Percentiles rank a stretch among this genome's conserved stretches.
Conservation (phyloP, 371 early-diverging fungal genomes). For the Syncephalastrum contaminatum region DNA sequence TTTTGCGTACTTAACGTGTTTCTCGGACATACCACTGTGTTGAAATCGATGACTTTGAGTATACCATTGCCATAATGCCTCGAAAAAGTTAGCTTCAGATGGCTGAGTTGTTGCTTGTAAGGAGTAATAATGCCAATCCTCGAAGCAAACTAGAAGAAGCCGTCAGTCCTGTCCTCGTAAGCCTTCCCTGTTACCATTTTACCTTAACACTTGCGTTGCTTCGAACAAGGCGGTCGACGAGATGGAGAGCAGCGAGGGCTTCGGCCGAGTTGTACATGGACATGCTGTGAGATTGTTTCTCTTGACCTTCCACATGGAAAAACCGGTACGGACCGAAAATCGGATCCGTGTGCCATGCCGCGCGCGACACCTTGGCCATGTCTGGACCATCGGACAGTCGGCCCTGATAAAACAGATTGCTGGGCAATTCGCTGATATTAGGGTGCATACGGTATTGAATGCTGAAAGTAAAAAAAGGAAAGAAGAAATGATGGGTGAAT, state of each 20-base stretch:
- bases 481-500: not conserved
- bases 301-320: conserved; percentile 77
- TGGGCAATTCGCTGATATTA: conserved; percentile 84
- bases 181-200: conserved; percentile 15
- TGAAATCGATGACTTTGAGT: conserved; percentile 83
- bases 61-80: conserved; percentile 61
- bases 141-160: conserved; percentile 56
- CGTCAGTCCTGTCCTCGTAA: not conserved
- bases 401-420: conserved; percentile 79
- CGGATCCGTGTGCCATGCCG: conserved; percentile 74
- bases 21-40: conserved; percentile 68
- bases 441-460: conserved; percentile 99
- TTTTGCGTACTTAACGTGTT: not conserved
- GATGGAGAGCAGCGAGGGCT: conserved; percentile 69
- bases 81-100: conserved; percentile 66
- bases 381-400: conserved; percentile 75
- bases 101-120: conserved; percentile 85
- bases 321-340: conserved; percentile 80
- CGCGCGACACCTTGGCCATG: conserved; percentile 59
- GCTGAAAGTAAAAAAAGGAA: conserved; percentile 42
- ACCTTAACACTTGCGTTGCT: conserved; percentile 51
- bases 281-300: conserved; percentile 61
- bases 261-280: conserved; percentile 86
- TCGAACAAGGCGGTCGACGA: conserved; percentile 48
- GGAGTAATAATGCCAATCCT: conserved; percentile 91